phyloP scores from a whole-genome alignment of 192 early-diverging fungal species.

The Ambispora gerdemannii region DNA sequence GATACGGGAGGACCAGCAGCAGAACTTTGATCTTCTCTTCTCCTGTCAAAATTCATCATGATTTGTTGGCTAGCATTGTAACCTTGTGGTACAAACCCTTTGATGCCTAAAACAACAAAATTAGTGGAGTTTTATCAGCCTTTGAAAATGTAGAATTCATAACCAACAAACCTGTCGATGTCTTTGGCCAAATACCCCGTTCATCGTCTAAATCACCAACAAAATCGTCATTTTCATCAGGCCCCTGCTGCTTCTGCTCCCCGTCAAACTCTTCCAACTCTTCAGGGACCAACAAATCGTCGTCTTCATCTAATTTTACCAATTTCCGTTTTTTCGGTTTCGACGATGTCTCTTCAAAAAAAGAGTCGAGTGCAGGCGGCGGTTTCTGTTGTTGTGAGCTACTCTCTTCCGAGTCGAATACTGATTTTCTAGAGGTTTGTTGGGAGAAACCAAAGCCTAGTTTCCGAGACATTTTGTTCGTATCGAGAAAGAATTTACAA shows the following conservation, averaged over 20 bases:
- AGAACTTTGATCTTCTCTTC: slow-evolving; percentile 1
- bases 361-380: slow-evolving; percentile 16
- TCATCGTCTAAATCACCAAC: slow-evolving; percentile 36
- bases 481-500: too few species aligned
- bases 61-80: not conserved
- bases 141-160: not conserved
- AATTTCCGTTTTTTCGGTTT: slow-evolving; percentile 33
- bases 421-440: slow-evolving; percentile 29
- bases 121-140: not conserved
- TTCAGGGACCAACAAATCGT: slow-evolving; percentile 35
- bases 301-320: slow-evolving; percentile 33
- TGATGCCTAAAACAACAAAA: slow-evolving; percentile 34
- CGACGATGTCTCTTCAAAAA: slow-evolving; percentile 8
- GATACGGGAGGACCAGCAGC: not conserved
- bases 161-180: slow-evolving; percentile 24
- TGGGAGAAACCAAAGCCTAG: slow-evolving; percentile 26
- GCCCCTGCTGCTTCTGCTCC: not conserved
- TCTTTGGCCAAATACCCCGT: slow-evolving; percentile 18
- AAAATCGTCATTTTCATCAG: slow-evolving; percentile 34
- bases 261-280: slow-evolving; percentile 31
- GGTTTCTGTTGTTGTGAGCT: slow-evolving; percentile 25
- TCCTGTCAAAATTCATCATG: not conserved
- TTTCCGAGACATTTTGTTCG: not conserved
- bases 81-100: slow-evolving; percentile 33
- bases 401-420: slow-evolving; percentile 30